phyloP scores from a whole-genome alignment of 2,329 filamentous ascomycete genomes.

The Sarocladium brachiariae region DNA sequence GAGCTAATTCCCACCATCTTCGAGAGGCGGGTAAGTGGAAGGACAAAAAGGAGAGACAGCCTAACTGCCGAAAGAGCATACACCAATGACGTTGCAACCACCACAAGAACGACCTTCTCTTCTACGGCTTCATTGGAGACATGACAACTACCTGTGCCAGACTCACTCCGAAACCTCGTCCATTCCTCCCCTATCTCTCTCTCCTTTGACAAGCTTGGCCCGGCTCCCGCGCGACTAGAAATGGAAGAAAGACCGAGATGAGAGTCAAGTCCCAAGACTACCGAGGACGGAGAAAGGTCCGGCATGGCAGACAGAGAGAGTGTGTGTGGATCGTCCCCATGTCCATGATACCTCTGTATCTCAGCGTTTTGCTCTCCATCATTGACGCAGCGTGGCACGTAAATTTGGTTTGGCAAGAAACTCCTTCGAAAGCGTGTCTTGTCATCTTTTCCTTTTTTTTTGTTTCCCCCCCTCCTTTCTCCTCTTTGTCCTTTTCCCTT shows the following conservation, averaged over 20 bases:
- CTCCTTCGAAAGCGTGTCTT: neutral
- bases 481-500: no score
- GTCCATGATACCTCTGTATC: neutral
- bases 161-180: neutral
- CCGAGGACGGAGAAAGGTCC: neutral
- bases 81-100: constrained; percentile 2
- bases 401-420: constrained; percentile 4
- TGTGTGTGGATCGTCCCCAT: no score
- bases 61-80: constrained; percentile 7
- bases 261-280: neutral
- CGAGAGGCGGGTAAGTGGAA: constrained; percentile 4
- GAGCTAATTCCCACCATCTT: neutral
- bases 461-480: no score
- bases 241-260: no score
- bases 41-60: constrained; percentile 4
- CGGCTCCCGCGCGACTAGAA: neutral
- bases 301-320: neutral
- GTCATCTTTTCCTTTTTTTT: neutral
- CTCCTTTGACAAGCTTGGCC: neutral
- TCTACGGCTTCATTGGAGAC: constrained; percentile 6
- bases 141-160: neutral
- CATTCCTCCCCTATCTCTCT: neutral
- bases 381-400: constrained; percentile 9
- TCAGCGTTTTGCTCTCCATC: constrained; percentile 5
- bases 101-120: neutral